Base-by-base conservation (phyloP, 139 green algal species). In the Spirogloea muscicola region DNA sequence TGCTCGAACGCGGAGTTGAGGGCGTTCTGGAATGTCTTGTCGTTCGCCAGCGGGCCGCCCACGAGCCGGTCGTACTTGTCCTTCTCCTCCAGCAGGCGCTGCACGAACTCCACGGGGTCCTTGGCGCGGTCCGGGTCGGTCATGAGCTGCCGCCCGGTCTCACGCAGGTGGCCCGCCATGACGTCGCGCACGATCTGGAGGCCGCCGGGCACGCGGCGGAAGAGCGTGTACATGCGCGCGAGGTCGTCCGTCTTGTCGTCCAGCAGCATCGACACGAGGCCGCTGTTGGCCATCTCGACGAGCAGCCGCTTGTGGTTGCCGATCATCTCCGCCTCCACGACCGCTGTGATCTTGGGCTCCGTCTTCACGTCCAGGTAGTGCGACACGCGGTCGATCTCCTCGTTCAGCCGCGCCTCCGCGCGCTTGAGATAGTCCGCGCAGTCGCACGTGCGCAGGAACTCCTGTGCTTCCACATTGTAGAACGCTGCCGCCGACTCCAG, bases 51-150 rank as follows among this genome's bases (percentile, higher is more conserved):
- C 1, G 87, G 72, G 38, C 74, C 40, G 1, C 16, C 27, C 25
- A 98, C 86, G 68, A 97, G 85, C 29, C 46, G 63, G 72, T 97
- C 92, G 74, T 94, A 97, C 87, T 97, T 97, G 77, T 95, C 90
- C 61, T 90, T 87, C 81, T 87, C 74, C 38, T 74, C 84, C 61
- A 98, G 86, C 67, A 98, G 85, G 27, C 73, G 75, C 52, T 94
- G 84, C 55, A 98, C 91, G 74, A 89, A 97, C 55, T 92, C 88
- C 25, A 96, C 85, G 2, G 94, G 65, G 38, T 88, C 80, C 69
- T 81, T 78, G 5, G 21, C 75, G 52, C 48, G 79, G 74, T 93
- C 91, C 3, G 88, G 85, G 77, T 95, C 89, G 48, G 49, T 72
- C 31, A 94, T 86, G n/a, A 94, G 79, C 34, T 62, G 68, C 60